phyloP scores from a whole-genome alignment of 2,329 filamentous ascomycete genomes.

The Neoarthrinium moseri region DNA sequence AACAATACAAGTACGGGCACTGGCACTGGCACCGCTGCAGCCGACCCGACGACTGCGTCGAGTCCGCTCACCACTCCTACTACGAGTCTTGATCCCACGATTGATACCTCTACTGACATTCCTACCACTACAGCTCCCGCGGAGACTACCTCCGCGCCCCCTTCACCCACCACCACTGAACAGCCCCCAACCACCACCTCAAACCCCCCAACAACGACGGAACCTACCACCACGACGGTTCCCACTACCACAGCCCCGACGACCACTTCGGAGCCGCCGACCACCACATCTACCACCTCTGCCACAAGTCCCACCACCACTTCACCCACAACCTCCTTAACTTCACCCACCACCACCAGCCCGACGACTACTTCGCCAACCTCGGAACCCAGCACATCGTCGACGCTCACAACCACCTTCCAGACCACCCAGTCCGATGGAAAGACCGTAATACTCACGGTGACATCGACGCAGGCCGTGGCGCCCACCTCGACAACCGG shows the following conservation, averaged over 20 bases:
- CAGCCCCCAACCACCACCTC: conserved; percentile 10
- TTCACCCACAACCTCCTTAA: conserved; percentile 7
- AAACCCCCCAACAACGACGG: conserved; percentile 22
- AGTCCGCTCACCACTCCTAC: conserved; percentile 1
- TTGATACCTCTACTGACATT: conserved; percentile 6
- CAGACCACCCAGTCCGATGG: conserved; percentile 15
- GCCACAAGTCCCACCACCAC: conserved; percentile 6
- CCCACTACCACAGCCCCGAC: conserved; percentile 10
- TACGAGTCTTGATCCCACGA: conserved; percentile 1
- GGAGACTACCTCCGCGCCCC: neutral
- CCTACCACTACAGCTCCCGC: conserved; percentile 7
- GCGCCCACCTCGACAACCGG: conserved; percentile 10
- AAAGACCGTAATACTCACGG: conserved; percentile 20
- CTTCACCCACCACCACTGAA: neutral
- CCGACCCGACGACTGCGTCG: conserved; percentile 10
- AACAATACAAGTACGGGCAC: conserved; percentile 14
- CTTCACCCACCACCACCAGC: conserved; percentile 23
- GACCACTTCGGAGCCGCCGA: conserved; percentile 14
- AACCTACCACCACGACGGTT: conserved; percentile 10
- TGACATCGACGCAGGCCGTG: conserved; percentile 17
- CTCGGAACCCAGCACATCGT: conserved; percentile 8
- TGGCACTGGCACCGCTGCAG: conserved; percentile 2
- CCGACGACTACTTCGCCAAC: conserved; percentile 16
- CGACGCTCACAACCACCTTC: conserved; percentile 4
- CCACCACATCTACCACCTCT: conserved; percentile 6